These are phyloP conservation scores for Pichia terricola DNA, from an alignment of 1,139 yeast genomes.

Conservation along the genomic window DNA sequence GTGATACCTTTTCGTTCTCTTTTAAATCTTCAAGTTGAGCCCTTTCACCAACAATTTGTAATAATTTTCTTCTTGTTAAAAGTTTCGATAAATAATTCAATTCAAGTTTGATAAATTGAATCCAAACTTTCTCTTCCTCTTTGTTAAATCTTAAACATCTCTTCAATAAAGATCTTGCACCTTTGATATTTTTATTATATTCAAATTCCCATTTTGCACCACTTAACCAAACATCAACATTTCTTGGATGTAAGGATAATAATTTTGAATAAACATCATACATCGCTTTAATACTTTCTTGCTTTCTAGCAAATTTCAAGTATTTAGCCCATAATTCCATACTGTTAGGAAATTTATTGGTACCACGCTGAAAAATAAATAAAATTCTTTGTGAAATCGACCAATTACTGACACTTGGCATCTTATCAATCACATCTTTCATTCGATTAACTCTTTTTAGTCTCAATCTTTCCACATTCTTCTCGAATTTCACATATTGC, in stretches of 20 bases:
- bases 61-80: conserved; percentile 70
- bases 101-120: conserved; percentile 81
- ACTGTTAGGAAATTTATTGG: conserved; percentile 71
- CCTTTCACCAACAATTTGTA: conserved; percentile 67
- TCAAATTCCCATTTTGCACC: conserved; percentile 95
- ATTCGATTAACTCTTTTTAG: conserved; percentile 61
- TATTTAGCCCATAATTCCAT: conserved; percentile 72
- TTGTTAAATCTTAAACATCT: conserved; percentile 77
- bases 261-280: conserved; percentile 72
- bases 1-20: conserved; percentile 28
- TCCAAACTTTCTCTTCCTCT: conserved; percentile 67
- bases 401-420: conserved; percentile 72
- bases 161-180: conserved; percentile 81
- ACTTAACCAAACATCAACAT: conserved; percentile 83
- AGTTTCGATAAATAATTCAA: conserved; percentile 76
- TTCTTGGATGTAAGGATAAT: conserved; percentile 83
- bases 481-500: conserved; percentile 74
- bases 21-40: conserved; percentile 51
- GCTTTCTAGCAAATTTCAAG: conserved; percentile 60
- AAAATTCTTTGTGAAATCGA: conserved; percentile 77
- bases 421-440: conserved; percentile 38
- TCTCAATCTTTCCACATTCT: conserved; percentile 69
- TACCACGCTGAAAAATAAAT: conserved; percentile 78
- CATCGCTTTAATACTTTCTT: conserved; percentile 71
- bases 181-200: conserved; percentile 76